Evolutionary conservation across 305 asterid genomes (phyloP), one percentile per base, ranked within the genome.

Genomic region (Fraxinus floribunda): DNA sequence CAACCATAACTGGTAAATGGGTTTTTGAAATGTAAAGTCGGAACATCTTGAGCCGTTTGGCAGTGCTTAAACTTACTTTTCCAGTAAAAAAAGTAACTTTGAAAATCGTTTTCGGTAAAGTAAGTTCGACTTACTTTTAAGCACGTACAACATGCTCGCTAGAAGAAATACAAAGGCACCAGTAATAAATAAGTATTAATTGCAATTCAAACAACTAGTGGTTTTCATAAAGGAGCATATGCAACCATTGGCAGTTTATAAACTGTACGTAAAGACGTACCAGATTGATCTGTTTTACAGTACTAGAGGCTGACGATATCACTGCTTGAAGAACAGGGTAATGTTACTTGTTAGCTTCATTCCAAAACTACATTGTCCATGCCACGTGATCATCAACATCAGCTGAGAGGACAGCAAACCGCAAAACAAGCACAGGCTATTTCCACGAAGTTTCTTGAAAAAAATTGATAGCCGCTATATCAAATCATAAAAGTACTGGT

Each of bases 381-480:
- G 73, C 16, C 73, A 64, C 10, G 35, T 64, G 36, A 64, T 64
- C 35, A 29, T 9, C 7, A 4, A 22, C 46, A 6, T 44, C 55
- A 32, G 22, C 3, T 7, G 41, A 77, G 30, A 26, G 38, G 74
- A 39, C 41, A 0, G 35, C 35, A 18, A 32, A 72, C 60, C 32
- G 30, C 75, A 66, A 79, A 79, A 64, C 73, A 80, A 76, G 39
- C 18, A 30, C 11, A 39, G 32, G 89, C 30, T n/a, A 82, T 84
- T 86, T 86, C 89, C 85, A 62, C 84, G 89, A 84, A 86, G 77
- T 84, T 86, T 84, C 87, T 13, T 16, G 36, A 4, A 80, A 18
- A 72, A 70, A 86, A 82, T 60, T n/a, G 79, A 20, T 11, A 34
- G 62, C 77, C 71, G 6, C 13, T 20, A 62, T 60, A 3, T 29